phyloP scores from a whole-genome alignment of 306 rosid genomes.

The Neltuma alba region DNA sequence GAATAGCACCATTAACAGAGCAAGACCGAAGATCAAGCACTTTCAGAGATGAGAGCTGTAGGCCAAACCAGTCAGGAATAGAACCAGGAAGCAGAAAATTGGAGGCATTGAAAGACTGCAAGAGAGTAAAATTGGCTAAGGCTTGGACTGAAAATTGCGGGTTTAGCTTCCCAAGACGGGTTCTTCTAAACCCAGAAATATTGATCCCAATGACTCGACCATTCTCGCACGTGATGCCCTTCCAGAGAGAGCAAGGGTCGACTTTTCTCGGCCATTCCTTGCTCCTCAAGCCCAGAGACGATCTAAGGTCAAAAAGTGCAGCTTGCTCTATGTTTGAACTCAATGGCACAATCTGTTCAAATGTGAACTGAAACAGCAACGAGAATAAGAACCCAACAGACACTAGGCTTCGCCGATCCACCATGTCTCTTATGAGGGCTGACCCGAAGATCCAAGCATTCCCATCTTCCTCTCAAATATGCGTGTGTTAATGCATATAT shows the following conservation, averaged over 20 bases:
- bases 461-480: conserved; percentile 38
- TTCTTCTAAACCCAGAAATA: conserved; percentile 84
- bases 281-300: conserved; percentile 81
- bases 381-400: conserved; percentile 44
- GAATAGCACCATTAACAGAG: conserved; percentile 64
- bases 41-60: conserved; percentile 44
- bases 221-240: conserved; percentile 64
- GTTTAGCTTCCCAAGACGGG: conserved; percentile 65
- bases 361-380: conserved; percentile 63
- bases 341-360: conserved; percentile 65
- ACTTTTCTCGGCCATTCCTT: conserved; percentile 84
- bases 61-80: conserved; percentile 83
- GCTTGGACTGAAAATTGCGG: conserved; percentile 77
- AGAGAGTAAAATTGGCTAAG: conserved; percentile 70
- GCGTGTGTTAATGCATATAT: conserved; percentile 25
- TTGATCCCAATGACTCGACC: conserved; percentile 84
- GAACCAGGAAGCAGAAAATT: conserved; percentile 69
- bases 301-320: conserved; percentile 72
- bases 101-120: conserved; percentile 88
- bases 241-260: conserved; percentile 82
- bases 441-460: conserved; percentile 53
- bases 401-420: conserved; percentile 51
- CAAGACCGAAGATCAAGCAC: conserved; percentile 88
- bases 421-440: conserved; percentile 53
- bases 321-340: conserved; percentile 53